Base-by-base conservation (phyloP, 148 eudicot genomes). In the Polygonum maritimum region DNA sequence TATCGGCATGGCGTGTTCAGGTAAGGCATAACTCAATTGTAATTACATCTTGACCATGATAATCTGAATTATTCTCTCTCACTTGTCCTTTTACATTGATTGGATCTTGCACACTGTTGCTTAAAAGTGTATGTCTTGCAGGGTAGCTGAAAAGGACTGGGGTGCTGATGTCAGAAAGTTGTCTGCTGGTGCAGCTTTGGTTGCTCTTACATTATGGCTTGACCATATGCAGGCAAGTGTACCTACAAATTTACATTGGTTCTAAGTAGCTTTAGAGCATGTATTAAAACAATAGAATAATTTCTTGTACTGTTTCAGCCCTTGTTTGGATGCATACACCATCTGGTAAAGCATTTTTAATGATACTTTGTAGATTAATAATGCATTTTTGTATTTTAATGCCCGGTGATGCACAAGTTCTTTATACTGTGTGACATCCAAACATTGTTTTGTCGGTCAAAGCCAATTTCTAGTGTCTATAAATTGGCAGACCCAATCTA, bases 131-230 rank as follows among this genome's bases (percentile, higher is more conserved):
- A 70, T 78, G 58, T 26, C 18, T 79, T 77, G 75, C 89, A 96
- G 99, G 89, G 99, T 96, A 69, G 97, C 94, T 82, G 97, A 96
- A 74, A 88, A 87, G 79, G 99, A 96, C 77, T 96, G 99, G 99
- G 99, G 97, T 44, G 99, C 99, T 69, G 99, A 96, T 88, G 91
- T 96, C 62, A 86, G 98, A 79, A 96, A 96, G 83, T 74, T 96
- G 83, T 96, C 99, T 51, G 94, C 90, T 76, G 99, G 98, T 87
- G 99, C 99, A 74, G 91, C 99, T 89, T 91, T 96, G 81, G 98
- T 92, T 82, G 99, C 91, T 73, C 88, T 96, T 75, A 92, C 99
- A 52, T 83, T 96, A 83, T 96, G 99, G 99, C 98, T 96, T 77
- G 99, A 96, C 78, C 92, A 83, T 76, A 96, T 96, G 99, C 99